Percentiles rank a stretch among this genome's conserved stretches.
These are phyloP conservation scores for Alternaria triticina DNA, from an alignment of 2,329 filamentous ascomycete species.

Conservation along the genomic window DNA sequence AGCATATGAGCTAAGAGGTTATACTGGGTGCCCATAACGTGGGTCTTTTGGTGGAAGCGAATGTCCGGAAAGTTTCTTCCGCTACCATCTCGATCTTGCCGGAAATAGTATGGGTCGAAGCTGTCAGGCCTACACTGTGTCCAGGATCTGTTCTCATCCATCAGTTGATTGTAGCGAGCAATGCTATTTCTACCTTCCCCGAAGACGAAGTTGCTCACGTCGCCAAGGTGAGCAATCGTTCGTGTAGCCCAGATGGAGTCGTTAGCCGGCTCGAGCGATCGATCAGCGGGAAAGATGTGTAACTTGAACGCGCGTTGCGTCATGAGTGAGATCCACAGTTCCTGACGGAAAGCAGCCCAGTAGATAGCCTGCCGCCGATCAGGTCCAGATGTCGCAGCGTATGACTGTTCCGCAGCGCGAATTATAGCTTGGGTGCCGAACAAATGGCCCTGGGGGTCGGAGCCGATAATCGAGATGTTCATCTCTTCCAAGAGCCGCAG, in stretches of 20 bases:
- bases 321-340: constrained; percentile 48
- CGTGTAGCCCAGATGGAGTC: constrained; percentile 53
- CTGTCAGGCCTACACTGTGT: constrained; percentile 38
- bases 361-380: constrained; percentile 46
- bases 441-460: constrained; percentile 48
- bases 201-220: constrained; percentile 47
- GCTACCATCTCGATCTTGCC: constrained; percentile 41
- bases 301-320: constrained; percentile 45
- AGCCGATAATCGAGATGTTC: constrained; percentile 47
- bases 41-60: constrained; percentile 43
- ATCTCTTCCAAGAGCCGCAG: constrained; percentile 52
- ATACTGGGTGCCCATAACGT: constrained; percentile 44
- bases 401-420: constrained; percentile 42
- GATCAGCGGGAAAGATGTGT: constrained; percentile 48
- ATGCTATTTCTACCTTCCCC: constrained; percentile 43
- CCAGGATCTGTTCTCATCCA: constrained; percentile 46
- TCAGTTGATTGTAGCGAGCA: constrained; percentile 36
- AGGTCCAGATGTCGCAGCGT: constrained; percentile 39
- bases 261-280: constrained; percentile 48
- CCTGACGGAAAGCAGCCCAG: constrained; percentile 48
- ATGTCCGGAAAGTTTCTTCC: constrained; percentile 45
- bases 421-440: constrained; percentile 49
- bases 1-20: constrained; percentile 46
- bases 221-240: constrained; percentile 49
- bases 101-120: constrained; percentile 45